Conservation (phyloP, 371 early-diverging fungal species). For the Umbelopsis sp. region DNA sequence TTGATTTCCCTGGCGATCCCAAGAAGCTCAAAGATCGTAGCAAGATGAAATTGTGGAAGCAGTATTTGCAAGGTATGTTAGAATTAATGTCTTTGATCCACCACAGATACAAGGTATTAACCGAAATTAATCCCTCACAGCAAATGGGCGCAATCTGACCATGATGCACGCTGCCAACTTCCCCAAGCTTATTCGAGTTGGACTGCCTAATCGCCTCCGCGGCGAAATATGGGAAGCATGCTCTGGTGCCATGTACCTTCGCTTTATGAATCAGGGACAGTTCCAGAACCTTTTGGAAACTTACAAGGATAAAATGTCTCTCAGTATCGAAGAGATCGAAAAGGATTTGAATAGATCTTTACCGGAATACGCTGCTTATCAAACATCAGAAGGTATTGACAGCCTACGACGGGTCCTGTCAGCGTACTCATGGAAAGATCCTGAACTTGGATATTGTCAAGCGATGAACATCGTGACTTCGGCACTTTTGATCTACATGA, state of each 20-base stretch:
- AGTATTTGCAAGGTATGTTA: constrained; percentile 65
- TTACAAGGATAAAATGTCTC: constrained; percentile 63
- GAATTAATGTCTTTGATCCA: neutral
- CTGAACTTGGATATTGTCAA: constrained; percentile 97
- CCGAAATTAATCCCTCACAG: constrained; percentile 41
- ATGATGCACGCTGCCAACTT: constrained; percentile 81
- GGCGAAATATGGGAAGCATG: constrained; percentile 97
- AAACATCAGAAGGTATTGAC: constrained; percentile 88
- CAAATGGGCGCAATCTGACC: constrained; percentile 91
- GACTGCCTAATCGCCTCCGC: constrained; percentile 88
- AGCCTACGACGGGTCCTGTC: constrained; percentile 87
- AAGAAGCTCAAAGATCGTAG: constrained; percentile 76
- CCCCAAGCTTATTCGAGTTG: constrained; percentile 89
- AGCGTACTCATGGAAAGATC: constrained; percentile 85
- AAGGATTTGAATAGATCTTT: constrained; percentile 83
- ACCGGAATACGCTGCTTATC: constrained; percentile 81
- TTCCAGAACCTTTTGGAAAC: constrained; percentile 79
- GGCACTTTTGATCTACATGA: constrained; percentile 88
- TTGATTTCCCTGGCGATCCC: constrained; percentile 84
- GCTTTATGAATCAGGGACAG: constrained; percentile 84
- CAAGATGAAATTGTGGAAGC: constrained; percentile 77
- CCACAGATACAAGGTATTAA: constrained; percentile 19
- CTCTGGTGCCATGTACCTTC: constrained; percentile 86
- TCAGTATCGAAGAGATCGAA: constrained; percentile 94
- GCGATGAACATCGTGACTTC: constrained; percentile 98